phyloP scores from a whole-genome alignment of 192 early-diverging fungal species.

The Coemansia sp. region DNA sequence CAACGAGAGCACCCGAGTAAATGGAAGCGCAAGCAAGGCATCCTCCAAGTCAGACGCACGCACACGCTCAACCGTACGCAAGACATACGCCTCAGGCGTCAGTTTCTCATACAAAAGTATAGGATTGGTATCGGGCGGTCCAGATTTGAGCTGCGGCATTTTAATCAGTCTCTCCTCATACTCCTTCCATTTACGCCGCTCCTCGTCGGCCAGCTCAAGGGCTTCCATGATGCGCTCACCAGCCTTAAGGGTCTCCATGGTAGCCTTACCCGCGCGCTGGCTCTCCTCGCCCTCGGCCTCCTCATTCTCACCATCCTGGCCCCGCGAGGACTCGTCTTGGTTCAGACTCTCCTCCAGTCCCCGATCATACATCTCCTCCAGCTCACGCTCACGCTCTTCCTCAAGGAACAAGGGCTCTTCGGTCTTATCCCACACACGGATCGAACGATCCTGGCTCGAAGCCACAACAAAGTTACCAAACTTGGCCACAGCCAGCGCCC shows the following conservation, averaged over 20 bases:
- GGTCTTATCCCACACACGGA: constrained; percentile 94
- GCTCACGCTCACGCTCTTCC: constrained; percentile 92
- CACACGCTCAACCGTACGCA: constrained; percentile 72
- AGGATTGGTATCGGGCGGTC: constrained; percentile 57
- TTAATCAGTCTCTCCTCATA: constrained; percentile 54
- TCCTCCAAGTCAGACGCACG: constrained; percentile 84
- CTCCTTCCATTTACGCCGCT: constrained; percentile 63
- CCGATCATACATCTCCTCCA: constrained; percentile 87
- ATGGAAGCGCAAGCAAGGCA: constrained; percentile 85
- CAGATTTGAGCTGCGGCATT: constrained; percentile 35
- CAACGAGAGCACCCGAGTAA: constrained; percentile 72
- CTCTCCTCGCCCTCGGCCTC: constrained; percentile 55
- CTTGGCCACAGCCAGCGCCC: constrained; percentile 87
- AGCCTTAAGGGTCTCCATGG: constrained; percentile 92
- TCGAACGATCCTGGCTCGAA: constrained; percentile 88
- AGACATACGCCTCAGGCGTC: constrained; percentile 74
- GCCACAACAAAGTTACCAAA: constrained; percentile 86
- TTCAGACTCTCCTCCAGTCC: constrained; percentile 67
- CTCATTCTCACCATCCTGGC: constrained; percentile 41
- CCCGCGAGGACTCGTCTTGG: constrained; percentile 18
- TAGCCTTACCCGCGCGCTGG: constrained; percentile 79
- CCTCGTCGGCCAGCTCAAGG: constrained; percentile 83
- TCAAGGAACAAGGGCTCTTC: constrained; percentile 94
- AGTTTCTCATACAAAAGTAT: constrained; percentile 64
- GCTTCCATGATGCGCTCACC: constrained; percentile 94